Evolutionary conservation across 2,329 filamentous ascomycete genomes (phyloP), one percentile per base, ranked within the genome.

Genomic region (Colletotrichum nymphaeae): DNA sequence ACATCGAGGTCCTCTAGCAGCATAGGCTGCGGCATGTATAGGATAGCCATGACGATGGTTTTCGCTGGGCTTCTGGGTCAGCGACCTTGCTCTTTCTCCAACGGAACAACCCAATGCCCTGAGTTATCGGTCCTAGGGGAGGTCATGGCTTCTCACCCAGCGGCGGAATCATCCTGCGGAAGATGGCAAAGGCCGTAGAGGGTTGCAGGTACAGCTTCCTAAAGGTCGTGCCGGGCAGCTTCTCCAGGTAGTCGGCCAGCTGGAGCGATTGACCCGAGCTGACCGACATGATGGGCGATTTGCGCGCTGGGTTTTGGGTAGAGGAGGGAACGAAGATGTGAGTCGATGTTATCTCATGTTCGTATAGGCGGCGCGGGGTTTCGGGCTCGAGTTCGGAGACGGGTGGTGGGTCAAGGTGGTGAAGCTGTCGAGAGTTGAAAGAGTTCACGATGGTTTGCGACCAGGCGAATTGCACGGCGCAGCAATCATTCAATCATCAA

Each of bases 111-210:
- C 19, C 53, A 52, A 52, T 26, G 16, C 26, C 56, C 24, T 7
- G 8, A 26, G 2, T 35, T 46, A 26, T 35, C 65, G 28, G 14
- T 16, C n/a, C 30, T 14, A 24, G 28, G 52, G 30, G 16, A 16
- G 63, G 24, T 35, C 35, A 49, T 30, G 32, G 49, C 63, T 30
- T 78, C 86, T 79, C 87, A 95, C 94, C 95, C 74, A 98, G 86
- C 80, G 97, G 94, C 71, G 97, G 95, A 72, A 99, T 90, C 95
- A 99, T 98, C 85, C 97, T 95, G 77, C 97, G 92, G 83, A 98
- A 98, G 79, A 99, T 95, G 77, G 97, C 97, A 76, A 99, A 91
- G 49, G 95, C 94, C 1, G 97, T 98, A 55, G 96, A 97, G 35
- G 97, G 97, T 87, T 98, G 95, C 85, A 95, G 93, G 88, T 99